Conservation (phyloP, 1,284 basidiomycete species). For the Leccinum pachyderme region DNA sequence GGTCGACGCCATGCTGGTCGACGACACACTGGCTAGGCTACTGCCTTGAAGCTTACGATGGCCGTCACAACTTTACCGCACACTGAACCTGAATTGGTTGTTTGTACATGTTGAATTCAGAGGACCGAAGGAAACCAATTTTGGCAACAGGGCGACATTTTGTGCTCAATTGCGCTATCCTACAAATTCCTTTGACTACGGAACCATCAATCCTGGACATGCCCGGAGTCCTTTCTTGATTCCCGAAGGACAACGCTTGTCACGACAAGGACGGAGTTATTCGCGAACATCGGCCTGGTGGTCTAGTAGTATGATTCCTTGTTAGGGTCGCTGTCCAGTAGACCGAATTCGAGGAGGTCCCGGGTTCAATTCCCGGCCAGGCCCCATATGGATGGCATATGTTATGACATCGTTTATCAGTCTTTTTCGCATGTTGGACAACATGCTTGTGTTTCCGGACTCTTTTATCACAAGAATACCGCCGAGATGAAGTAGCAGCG, state of each 20-base stretch:
- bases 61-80: neutral
- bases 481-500: slow-evolving; percentile 20
- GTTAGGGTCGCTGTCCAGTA: slow-evolving; percentile 42
- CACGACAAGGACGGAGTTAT: neutral
- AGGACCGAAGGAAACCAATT: slow-evolving; percentile 13
- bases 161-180: neutral
- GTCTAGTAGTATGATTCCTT: slow-evolving; percentile 75
- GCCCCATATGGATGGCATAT: slow-evolving; percentile 58
- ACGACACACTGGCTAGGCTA: slow-evolving; percentile 2
- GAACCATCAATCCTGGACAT: neutral
- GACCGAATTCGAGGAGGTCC: slow-evolving; percentile 64
- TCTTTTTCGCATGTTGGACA: slow-evolving; percentile 7
- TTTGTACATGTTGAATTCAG: slow-evolving; percentile 31
- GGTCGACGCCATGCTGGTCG: slow-evolving; percentile 53
- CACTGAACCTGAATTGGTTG: slow-evolving; percentile 14
- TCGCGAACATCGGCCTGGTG: slow-evolving; percentile 48
- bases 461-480: slow-evolving; percentile 7
- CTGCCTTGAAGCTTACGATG: slow-evolving; percentile 9
- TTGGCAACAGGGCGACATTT: slow-evolving; percentile 7
- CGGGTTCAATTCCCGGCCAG: slow-evolving; percentile 84
- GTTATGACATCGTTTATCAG: slow-evolving; percentile 1
- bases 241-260: neutral
- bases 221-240: neutral
- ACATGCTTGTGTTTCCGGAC: slow-evolving; percentile 7
- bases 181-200: neutral